Conservation (phyloP, 208 protist species). For the Balamuthia mandrillaris region DNA sequence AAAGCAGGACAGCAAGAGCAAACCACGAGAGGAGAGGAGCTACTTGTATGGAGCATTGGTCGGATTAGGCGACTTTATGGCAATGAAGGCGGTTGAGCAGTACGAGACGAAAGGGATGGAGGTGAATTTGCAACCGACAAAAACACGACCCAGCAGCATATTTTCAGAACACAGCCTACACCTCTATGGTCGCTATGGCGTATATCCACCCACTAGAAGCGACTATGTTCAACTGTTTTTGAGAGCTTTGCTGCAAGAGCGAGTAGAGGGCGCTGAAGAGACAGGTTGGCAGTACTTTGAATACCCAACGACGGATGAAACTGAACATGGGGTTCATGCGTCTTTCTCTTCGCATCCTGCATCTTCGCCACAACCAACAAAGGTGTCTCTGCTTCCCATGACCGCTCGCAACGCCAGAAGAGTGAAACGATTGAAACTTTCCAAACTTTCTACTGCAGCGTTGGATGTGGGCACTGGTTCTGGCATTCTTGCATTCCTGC, state of each 20-base stretch:
- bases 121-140: neutral
- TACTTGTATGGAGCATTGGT: neutral
- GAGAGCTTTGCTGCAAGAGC: neutral
- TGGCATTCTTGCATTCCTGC: neutral
- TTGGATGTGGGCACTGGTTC: constrained; percentile 1
- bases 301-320: too few relatives aligned
- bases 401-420: too few relatives aligned
- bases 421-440: too few relatives aligned
- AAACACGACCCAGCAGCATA: too few relatives aligned
- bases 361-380: too few relatives aligned
- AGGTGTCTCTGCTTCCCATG: too few relatives aligned
- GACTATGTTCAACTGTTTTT: neutral
- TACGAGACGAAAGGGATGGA: constrained; percentile 6
- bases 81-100: neutral
- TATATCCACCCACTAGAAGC: neutral
- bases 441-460: too few relatives aligned
- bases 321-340: too few relatives aligned
- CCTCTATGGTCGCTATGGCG: neutral
- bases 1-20: neutral
- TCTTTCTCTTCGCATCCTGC: too few relatives aligned
- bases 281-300: too few relatives aligned
- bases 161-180: neutral
- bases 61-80: neutral
- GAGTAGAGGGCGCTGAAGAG: too few relatives aligned
- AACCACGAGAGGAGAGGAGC: neutral